A percentile compares a stretch with the other conserved stretches of the same genome.
phyloP scores from a whole-genome alignment of 2,329 filamentous ascomycete species.

The Hypoxylon sp. region DNA sequence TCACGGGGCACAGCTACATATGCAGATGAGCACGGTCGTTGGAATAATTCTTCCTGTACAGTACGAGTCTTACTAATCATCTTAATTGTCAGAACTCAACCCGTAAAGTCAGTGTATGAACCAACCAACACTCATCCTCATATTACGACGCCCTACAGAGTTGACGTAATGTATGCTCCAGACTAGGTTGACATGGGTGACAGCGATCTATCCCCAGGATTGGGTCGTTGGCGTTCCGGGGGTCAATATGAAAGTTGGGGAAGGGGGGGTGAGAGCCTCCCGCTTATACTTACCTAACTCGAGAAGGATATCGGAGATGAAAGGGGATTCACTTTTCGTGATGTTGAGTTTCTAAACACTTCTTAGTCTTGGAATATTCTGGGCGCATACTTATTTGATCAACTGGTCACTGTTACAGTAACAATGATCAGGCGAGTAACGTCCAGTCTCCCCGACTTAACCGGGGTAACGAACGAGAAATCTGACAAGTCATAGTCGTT shows the following conservation, averaged over 20 bases:
- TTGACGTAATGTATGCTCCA: conserved; percentile 44
- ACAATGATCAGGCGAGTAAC: conserved; percentile 9
- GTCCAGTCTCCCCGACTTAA: conserved; percentile 29
- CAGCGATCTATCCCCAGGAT: conserved; percentile 32
- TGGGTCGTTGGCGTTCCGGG: conserved; percentile 33
- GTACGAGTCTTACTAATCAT: conserved; percentile 40
- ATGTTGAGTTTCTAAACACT: conserved; percentile 12
- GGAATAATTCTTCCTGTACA: conserved; percentile 3
- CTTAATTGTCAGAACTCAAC: conserved; percentile 41
- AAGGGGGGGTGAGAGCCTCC: conserved; percentile 6
- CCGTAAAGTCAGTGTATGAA: conserved; percentile 17
- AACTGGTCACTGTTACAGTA: background rate
- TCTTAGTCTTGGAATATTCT: background rate
- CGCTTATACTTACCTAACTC: conserved; percentile 43
- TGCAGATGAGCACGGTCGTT: conserved; percentile 24
- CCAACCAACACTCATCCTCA: conserved; percentile 30
- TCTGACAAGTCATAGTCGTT: conserved; percentile 19
- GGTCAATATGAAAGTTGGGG: conserved; percentile 24
- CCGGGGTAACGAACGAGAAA: conserved; percentile 24
- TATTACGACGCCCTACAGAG: conserved; percentile 28
- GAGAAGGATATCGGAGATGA: conserved; percentile 17
- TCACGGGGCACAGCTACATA: conserved; percentile 19
- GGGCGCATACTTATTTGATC: background rate
- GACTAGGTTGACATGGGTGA: conserved; percentile 32
- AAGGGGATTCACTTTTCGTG: conserved; percentile 12